Evolutionary conservation across 495 filamentous ascomycete genomes (phyloP).

Genomic region (Chaetomium fimeti): DNA sequence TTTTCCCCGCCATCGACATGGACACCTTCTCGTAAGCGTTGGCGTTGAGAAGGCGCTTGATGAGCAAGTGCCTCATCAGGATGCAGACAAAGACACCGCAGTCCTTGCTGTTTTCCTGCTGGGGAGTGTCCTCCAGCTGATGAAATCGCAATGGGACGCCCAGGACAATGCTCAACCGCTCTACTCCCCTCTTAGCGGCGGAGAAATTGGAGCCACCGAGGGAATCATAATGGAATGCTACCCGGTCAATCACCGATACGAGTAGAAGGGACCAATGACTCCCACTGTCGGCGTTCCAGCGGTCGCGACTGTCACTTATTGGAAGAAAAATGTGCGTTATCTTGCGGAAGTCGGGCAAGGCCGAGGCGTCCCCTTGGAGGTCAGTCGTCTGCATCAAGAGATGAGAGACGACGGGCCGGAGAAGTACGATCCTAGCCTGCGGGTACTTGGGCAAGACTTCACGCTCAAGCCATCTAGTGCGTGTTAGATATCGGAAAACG

Average conservation of each 20-base stretch:
- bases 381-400: slow-evolving; percentile 83
- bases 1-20: slow-evolving; percentile 82
- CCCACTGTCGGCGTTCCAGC: slow-evolving; percentile 77
- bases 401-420: slow-evolving; percentile 91
- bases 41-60: slow-evolving; percentile 75
- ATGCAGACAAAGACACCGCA: slow-evolving; percentile 97
- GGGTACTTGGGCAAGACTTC: slow-evolving; percentile 75
- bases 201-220: slow-evolving; percentile 71
- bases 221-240: slow-evolving; percentile 96
- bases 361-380: slow-evolving; percentile 65
- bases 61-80: slow-evolving; percentile 81
- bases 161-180: slow-evolving; percentile 70
- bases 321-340: slow-evolving; percentile 97
- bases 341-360: slow-evolving; percentile 73
- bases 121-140: slow-evolving; percentile 77
- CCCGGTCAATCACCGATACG: slow-evolving; percentile 80
- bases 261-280: slow-evolving; percentile 94
- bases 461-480: slow-evolving; percentile 76
- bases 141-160: slow-evolving; percentile 64
- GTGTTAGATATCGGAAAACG: slow-evolving; percentile 15
- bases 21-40: slow-evolving; percentile 78
- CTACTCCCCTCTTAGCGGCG: slow-evolving; percentile 63
- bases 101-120: slow-evolving; percentile 89
- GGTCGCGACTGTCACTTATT: slow-evolving; percentile 83
- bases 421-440: slow-evolving; percentile 80